Base-by-base conservation (phyloP, 179 eudicot species). In the Spinacia oleracea region DNA sequence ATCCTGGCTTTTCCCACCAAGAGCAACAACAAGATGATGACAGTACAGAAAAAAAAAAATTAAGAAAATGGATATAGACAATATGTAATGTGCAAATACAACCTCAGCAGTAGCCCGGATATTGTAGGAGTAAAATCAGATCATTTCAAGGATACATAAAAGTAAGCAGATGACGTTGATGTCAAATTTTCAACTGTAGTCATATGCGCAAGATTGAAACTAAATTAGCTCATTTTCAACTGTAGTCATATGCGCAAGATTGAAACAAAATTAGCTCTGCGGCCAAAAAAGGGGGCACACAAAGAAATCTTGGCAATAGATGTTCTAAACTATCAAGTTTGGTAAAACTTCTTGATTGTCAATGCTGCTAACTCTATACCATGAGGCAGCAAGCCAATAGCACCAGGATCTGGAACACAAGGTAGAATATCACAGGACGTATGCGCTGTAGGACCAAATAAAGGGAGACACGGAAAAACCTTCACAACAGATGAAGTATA, bases 371-470 rank as follows among this genome's bases (percentile, higher is more conserved):
- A 95, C 97, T 75, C 79, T 79, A 74, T 90, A 93, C 97, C 98
- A 94, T 42, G 90, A 75, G 95, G 97, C 93, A 73, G 93, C 93
- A 78, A 78, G 97, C 96, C 94, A 35, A 94, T 85, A 58, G 97
- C 97, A 62, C 97, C 98, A 32, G 97, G 97, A 79, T 93, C 97
- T 3, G 97, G 95, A 84, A 91, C 94, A 1, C 87, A 78, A 78
- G 91, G 84, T 70, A 93, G 92, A 78, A 85, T 78, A 72, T 86
- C 89, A 35, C 71, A 82, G 55, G 98, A 83, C n/a, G 94, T 81
- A 78, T 93, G 89, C 1, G 91, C 79, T 35, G 96, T 34, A 72
- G 9, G 48, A 38, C 64, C 50, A 5, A 38, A 78, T 75, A 79
- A 67, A 42, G 12, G 71, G 73, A 53, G 42, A 40, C 6, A 53